A percentile compares a stretch with the other conserved stretches of the same genome.
These are phyloP conservation scores for Epichloe baconii DNA, from an alignment of 2,329 filamentous ascomycete species.

Conservation along the genomic window DNA sequence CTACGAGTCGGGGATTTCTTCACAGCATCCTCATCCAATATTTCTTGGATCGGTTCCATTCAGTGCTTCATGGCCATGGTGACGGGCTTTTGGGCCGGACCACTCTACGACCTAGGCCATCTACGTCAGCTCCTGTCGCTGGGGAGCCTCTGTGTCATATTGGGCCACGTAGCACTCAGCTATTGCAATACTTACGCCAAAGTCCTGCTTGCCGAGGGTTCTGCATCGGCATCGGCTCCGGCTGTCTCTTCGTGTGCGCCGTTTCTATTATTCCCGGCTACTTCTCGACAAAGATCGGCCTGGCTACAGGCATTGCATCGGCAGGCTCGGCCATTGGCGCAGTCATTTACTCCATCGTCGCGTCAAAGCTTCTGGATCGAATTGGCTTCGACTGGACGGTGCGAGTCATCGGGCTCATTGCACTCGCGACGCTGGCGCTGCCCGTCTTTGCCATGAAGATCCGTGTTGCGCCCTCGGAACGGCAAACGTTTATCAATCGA, in stretches of 20 bases:
- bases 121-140: conserved; percentile 22
- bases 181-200: conserved; percentile 32
- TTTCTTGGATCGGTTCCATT: conserved; percentile 33
- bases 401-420: conserved; percentile 29
- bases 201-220: conserved; percentile 24
- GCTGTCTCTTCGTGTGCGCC: conserved; percentile 21
- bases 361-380: conserved; percentile 28
- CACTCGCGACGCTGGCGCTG: conserved; percentile 25
- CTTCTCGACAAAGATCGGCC: conserved; percentile 15
- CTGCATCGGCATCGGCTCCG: conserved; percentile 25
- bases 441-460: conserved; percentile 24
- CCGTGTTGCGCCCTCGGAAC: conserved; percentile 24
- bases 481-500: conserved; percentile 36
- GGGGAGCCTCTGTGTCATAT: conserved; percentile 22
- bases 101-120: conserved; percentile 30
- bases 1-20: conserved; percentile 24
- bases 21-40: conserved; percentile 21
- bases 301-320: conserved; percentile 19
- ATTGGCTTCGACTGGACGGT: conserved; percentile 44
- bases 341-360: conserved; percentile 19
- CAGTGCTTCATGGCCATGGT: conserved; percentile 29
- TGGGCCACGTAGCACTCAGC: conserved; percentile 33
- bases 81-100: conserved; percentile 25
- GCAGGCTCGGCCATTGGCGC: conserved; percentile 13
- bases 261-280: conserved; percentile 27